phyloP scores from a whole-genome alignment of 352 stramenopile species.

The Phytophthora boehmeriae region DNA sequence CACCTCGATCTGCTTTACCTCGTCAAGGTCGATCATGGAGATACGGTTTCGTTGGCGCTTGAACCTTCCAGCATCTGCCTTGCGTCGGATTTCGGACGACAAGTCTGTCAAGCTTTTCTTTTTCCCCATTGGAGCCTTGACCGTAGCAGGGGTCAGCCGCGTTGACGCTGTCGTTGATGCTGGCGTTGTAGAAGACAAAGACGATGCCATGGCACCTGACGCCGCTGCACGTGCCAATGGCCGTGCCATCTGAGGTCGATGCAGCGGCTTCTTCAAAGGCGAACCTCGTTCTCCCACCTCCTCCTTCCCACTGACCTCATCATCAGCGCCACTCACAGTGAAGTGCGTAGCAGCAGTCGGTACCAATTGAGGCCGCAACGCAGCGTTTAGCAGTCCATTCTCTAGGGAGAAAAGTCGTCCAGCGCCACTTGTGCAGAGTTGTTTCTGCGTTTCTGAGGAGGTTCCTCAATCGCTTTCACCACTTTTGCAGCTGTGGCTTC shows the following conservation, averaged over 20 bases:
- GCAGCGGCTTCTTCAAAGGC: slow-evolving; percentile 45
- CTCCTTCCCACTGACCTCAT: slow-evolving; percentile 34
- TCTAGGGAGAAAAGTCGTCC: slow-evolving; percentile 75
- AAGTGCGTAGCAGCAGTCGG: slow-evolving; percentile 61
- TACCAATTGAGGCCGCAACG: slow-evolving; percentile 49
- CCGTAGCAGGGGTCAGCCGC: slow-evolving; percentile 30
- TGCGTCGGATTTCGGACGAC: slow-evolving; percentile 82
- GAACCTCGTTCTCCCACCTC: slow-evolving; percentile 29
- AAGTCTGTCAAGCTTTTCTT: slow-evolving; percentile 75
- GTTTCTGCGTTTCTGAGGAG: slow-evolving; percentile 19
- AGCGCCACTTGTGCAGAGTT: slow-evolving; percentile 20
- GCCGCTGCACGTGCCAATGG: slow-evolving; percentile 26
- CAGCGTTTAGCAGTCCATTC: slow-evolving; percentile 68
- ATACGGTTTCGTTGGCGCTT: slow-evolving; percentile 86
- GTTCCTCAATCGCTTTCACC: slow-evolving; percentile 40
- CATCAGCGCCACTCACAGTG: slow-evolving; percentile 59
- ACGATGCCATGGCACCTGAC: slow-evolving; percentile 20
- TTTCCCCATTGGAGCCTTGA: slow-evolving; percentile 46
- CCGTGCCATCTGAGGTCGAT: slow-evolving; percentile 54
- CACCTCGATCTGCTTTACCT: slow-evolving; percentile 88
- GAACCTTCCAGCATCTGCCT: slow-evolving; percentile 81
- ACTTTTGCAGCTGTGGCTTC: slow-evolving; percentile 47
- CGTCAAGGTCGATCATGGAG: slow-evolving; percentile 89
- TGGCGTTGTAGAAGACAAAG: slow-evolving; percentile 7
- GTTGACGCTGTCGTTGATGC: slow-evolving; percentile 8